Conservation (phyloP, 2,329 filamentous ascomycete species). For the Neofusicoccum ribis region DNA sequence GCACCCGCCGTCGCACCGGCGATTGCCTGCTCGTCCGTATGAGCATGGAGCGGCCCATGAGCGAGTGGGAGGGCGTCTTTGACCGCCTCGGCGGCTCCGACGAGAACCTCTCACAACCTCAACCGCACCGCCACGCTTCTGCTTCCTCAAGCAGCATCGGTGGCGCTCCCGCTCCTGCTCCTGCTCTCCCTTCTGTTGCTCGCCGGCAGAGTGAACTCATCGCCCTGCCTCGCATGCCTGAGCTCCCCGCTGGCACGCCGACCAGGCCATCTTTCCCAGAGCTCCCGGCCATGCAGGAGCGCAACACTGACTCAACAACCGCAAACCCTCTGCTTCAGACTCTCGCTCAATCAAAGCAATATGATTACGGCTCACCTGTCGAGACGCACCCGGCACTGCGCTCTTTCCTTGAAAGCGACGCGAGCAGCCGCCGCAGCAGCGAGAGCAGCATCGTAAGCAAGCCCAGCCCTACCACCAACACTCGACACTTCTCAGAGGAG, state of each 20-base stretch:
- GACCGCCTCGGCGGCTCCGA: constrained; percentile 24
- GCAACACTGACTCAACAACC: not conserved
- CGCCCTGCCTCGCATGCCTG: constrained; percentile 11
- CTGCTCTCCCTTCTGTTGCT: not conserved
- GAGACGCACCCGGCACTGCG: not conserved
- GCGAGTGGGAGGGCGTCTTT: constrained; percentile 40
- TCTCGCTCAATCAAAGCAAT: not conserved
- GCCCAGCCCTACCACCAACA: not conserved
- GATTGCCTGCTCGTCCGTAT: constrained; percentile 39
- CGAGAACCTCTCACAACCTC: not conserved
- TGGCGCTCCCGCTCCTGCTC: not conserved
- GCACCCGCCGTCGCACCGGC: constrained; percentile 36
- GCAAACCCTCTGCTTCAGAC: constrained; percentile 3
- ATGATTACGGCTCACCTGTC: not conserved
- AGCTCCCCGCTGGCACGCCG: not conserved
- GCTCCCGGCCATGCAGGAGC: not conserved
- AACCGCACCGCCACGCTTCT: not conserved
- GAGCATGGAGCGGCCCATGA: constrained; percentile 44
- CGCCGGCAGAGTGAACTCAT: constrained; percentile 1
- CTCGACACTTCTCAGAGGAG: not conserved
- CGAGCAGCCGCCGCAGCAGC: not conserved
- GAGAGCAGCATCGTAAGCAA: not conserved
- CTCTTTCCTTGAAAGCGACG: not conserved
- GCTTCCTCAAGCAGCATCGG: not conserved
- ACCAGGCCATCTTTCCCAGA: too few species aligned